Evolutionary conservation across 2,329 filamentous ascomycete species (phyloP).

Genomic region (Exophiala phaeomuriformis): DNA sequence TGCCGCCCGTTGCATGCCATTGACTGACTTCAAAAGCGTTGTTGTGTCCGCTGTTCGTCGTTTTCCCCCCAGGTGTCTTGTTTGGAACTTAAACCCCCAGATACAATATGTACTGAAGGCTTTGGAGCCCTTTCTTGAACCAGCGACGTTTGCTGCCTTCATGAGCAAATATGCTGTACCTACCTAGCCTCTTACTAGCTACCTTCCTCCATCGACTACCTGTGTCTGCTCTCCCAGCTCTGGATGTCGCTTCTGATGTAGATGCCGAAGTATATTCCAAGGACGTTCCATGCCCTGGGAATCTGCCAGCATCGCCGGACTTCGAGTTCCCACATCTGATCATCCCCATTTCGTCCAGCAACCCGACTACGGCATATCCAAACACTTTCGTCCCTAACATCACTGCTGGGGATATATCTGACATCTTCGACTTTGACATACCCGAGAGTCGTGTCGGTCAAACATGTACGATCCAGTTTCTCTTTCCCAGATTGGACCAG

Average conservation of each 20-base stretch:
- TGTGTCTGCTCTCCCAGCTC: conserved; percentile 1
- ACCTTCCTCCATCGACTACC: background rate
- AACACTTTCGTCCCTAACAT: conserved; percentile 47
- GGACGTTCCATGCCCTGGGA: conserved; percentile 35
- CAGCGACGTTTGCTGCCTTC: background rate
- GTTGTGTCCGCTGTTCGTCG: background rate
- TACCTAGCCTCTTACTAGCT: background rate
- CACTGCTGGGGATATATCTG: conserved; percentile 35
- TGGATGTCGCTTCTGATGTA: background rate
- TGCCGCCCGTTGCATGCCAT: background rate
- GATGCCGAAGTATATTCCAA: background rate
- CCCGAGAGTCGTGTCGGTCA: conserved; percentile 46
- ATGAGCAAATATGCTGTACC: conserved; percentile 1
- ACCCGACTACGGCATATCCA: conserved; percentile 46
- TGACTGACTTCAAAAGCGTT: background rate
- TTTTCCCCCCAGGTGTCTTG: background rate
- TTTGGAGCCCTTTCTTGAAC: background rate
- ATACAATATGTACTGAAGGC: background rate
- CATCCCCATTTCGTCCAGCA: conserved; percentile 50
- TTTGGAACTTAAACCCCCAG: too few relatives aligned
- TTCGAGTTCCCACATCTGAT: conserved; percentile 57
- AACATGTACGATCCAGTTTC: conserved; percentile 57
- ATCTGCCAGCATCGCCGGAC: conserved; percentile 34
- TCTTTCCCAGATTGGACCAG: conserved; percentile 51
- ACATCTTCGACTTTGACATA: conserved; percentile 65